Evolutionary conservation across 1,284 basidiomycete species (phyloP).

Genomic region (Mycena citricolor): DNA sequence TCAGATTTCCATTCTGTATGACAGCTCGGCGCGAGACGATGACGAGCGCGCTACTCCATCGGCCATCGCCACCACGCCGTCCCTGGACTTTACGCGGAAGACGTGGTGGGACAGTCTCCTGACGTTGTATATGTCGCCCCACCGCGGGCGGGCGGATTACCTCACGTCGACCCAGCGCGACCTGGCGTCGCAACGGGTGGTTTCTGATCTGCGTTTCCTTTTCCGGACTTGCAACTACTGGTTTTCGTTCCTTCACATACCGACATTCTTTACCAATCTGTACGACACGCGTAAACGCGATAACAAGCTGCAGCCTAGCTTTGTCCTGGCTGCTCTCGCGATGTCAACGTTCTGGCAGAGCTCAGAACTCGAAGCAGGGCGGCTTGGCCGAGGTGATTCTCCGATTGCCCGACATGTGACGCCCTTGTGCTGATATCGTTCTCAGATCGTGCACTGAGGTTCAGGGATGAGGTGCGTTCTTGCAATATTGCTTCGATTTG

Average conservation of each 20-base stretch:
- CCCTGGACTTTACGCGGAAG: constrained; percentile 63
- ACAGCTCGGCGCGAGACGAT: constrained; percentile 21
- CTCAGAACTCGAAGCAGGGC: constrained; percentile 53
- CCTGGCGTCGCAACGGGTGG: constrained; percentile 43
- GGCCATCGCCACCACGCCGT: constrained; percentile 50
- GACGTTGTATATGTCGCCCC: constrained; percentile 48
- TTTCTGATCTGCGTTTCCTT: constrained; percentile 60
- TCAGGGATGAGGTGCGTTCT: constrained; percentile 44
- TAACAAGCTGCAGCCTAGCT: constrained; percentile 63
- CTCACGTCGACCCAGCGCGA: constrained; percentile 46
- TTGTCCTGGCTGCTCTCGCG: constrained; percentile 64
- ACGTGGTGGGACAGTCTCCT: constrained; percentile 78
- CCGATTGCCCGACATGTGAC: no score
- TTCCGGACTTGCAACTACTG: constrained; percentile 67
- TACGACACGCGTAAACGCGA: constrained; percentile 53
- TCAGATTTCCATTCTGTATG: constrained; percentile 18
- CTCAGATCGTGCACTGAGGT: constrained; percentile 52
- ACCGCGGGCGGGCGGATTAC: constrained; percentile 30
- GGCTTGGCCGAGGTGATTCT: constrained; percentile 48
- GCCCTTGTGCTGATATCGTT: no score
- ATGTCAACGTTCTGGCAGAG: constrained; percentile 70
- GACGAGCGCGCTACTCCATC: constrained; percentile 27
- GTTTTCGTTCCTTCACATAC: constrained; percentile 72
- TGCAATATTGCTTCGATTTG: neutral
- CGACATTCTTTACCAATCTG: constrained; percentile 61